Percentiles rank a stretch among this genome's conserved stretches.
Evolutionary conservation across 1,139 yeast species (phyloP).

Genomic region (Saccharomyces hybrid): DNA sequence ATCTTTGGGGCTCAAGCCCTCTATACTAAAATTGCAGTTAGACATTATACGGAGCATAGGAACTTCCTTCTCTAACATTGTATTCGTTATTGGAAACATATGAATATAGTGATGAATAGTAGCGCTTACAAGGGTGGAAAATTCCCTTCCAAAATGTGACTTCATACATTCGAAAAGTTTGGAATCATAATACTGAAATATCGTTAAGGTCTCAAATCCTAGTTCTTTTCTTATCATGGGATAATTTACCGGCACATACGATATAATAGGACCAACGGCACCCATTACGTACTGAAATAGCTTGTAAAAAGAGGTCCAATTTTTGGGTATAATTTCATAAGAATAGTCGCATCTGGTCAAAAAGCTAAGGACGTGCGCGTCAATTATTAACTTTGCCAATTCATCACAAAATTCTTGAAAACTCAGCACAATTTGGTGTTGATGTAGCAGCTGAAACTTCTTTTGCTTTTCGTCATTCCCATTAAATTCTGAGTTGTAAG

Average conservation of each 20-base stretch:
- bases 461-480: not conserved
- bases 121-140: not conserved
- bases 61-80: not conserved
- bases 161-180: not conserved
- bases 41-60: not conserved
- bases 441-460: not conserved
- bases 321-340: not conserved
- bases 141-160: not conserved
- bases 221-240: not conserved
- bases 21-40: not conserved
- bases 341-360: not conserved
- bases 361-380: not conserved
- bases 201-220: not conserved
- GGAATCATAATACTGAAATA: not conserved
- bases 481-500: not conserved
- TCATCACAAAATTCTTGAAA: not conserved
- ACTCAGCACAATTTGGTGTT: not conserved
- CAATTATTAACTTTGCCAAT: not conserved
- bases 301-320: conserved; percentile 2
- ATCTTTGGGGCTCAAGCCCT: not conserved
- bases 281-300: conserved; percentile 2
- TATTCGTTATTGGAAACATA: not conserved
- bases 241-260: conserved; percentile 1
- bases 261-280: not conserved
- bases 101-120: not conserved